Evolutionary conservation across 106 monocot species (phyloP).

Genomic region (Posidonia australis): DNA sequence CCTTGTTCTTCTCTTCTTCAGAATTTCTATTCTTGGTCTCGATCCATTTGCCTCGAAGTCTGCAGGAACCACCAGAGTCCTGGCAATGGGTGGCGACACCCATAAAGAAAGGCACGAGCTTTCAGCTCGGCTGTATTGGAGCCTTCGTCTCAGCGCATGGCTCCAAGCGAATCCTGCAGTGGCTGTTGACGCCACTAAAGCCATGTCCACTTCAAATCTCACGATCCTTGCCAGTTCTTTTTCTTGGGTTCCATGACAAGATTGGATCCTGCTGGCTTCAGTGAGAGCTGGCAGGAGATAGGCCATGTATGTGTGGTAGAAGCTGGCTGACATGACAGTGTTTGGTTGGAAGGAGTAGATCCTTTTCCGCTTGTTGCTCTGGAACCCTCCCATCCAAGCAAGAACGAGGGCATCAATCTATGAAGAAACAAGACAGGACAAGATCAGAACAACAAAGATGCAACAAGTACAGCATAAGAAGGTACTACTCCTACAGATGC

Average conservation of each 20-base stretch:
- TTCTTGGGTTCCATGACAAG: not conserved
- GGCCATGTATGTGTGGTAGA: slow-evolving; percentile 29
- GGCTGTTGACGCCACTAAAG: slow-evolving; percentile 27
- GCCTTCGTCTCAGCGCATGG: slow-evolving; percentile 33
- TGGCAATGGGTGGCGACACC: slow-evolving; percentile 4
- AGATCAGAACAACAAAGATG: not conserved
- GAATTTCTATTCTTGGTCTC: not conserved
- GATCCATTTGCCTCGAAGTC: too few relatives aligned
- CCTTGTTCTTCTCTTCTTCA: not conserved
- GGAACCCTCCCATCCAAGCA: slow-evolving; percentile 13
- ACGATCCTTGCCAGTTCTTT: slow-evolving; percentile 15
- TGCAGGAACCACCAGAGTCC: too few relatives aligned
- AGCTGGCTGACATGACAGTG: slow-evolving; percentile 8
- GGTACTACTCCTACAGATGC: too few relatives aligned
- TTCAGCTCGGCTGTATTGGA: slow-evolving; percentile 7
- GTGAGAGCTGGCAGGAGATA: slow-evolving; percentile 27
- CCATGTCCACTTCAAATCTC: slow-evolving; percentile 49
- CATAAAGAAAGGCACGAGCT: too few relatives aligned
- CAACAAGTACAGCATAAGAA: too few relatives aligned
- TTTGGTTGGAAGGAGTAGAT: slow-evolving; percentile 15
- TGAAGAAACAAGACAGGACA: not conserved
- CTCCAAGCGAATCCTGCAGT: too few relatives aligned
- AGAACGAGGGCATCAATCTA: not conserved
- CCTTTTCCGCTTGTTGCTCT: slow-evolving; percentile 23
- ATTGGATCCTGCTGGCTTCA: not conserved